Conservation (phyloP, 768 basidiomycete genomes). For the Lentinula lateritia region DNA sequence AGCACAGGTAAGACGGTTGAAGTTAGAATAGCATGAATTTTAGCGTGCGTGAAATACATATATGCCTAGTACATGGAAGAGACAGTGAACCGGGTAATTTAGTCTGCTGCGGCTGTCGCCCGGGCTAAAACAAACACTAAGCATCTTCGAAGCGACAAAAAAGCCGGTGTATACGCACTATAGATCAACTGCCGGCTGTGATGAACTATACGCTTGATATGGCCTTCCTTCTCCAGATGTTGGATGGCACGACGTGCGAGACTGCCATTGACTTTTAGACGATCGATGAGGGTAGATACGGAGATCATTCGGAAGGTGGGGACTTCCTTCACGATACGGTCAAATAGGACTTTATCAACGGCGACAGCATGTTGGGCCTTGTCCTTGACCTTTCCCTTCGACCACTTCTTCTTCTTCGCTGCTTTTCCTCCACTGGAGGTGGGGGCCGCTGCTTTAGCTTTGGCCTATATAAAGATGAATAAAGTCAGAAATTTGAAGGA, state of each 20-base stretch:
- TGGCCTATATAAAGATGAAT: constrained; percentile 35
- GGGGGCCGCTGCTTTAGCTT: constrained; percentile 77
- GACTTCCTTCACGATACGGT: constrained; percentile 96
- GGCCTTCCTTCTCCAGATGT: constrained; percentile 89
- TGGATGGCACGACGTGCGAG: constrained; percentile 88
- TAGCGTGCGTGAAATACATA: constrained; percentile 6
- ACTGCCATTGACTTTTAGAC: constrained; percentile 94
- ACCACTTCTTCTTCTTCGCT: constrained; percentile 99
- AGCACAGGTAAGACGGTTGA: background rate
- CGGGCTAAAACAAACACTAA: constrained; percentile 30
- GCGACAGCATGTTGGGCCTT: constrained; percentile 97
- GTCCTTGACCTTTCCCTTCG: constrained; percentile 99
- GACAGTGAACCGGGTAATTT: constrained; percentile 15
- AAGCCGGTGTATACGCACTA: constrained; percentile 53
- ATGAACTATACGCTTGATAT: constrained; percentile 95
- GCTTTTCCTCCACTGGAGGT: constrained; percentile 71
- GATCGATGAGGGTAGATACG: constrained; percentile 96
- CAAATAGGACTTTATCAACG: constrained; percentile 89
- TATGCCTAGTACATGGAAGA: constrained; percentile 20
- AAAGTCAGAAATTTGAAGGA: constrained; percentile 15
- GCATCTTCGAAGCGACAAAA: background rate
- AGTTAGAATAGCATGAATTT: background rate
- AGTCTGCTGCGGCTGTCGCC: constrained; percentile 43
- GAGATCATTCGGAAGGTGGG: constrained; percentile 99
- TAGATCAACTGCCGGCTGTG: constrained; percentile 93